These are phyloP conservation scores for Fragaria nilgerrensis DNA, from an alignment of 306 rosid species.

Conservation along the genomic window DNA sequence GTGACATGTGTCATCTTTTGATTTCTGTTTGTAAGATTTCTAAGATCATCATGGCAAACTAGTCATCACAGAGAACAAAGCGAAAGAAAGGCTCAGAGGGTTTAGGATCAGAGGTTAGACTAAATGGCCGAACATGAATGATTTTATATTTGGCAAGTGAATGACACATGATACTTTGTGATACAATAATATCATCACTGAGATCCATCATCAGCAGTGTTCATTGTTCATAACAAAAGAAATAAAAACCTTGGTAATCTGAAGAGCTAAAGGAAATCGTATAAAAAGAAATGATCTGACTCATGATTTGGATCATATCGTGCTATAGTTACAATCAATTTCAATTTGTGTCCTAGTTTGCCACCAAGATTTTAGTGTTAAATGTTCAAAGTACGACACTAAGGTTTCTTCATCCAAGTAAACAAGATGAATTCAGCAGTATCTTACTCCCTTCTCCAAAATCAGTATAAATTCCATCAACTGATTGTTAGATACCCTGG, in stretches of 20 bases:
- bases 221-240: not conserved
- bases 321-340: not conserved
- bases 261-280: not conserved
- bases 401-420: not conserved
- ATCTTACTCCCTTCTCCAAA: not conserved
- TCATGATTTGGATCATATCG: not conserved
- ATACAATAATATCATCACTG: not conserved
- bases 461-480: not conserved
- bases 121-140: not conserved
- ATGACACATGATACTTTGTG: not conserved
- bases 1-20: not conserved
- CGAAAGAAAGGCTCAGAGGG: not conserved
- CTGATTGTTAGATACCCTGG: not conserved
- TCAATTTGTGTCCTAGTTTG: not conserved
- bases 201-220: not conserved
- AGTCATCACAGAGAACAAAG: not conserved
- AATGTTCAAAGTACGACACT: not conserved
- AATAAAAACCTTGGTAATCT: not conserved
- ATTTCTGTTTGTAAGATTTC: not conserved
- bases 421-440: not conserved
- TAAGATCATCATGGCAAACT: not conserved
- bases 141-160: not conserved
- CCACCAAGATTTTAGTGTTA: not conserved
- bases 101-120: not conserved
- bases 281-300: not conserved